A percentile compares a stretch with the other conserved stretches of the same genome.
phyloP scores from a whole-genome alignment of 495 filamentous ascomycete genomes.

The Penicillium psychrofluorescens region DNA sequence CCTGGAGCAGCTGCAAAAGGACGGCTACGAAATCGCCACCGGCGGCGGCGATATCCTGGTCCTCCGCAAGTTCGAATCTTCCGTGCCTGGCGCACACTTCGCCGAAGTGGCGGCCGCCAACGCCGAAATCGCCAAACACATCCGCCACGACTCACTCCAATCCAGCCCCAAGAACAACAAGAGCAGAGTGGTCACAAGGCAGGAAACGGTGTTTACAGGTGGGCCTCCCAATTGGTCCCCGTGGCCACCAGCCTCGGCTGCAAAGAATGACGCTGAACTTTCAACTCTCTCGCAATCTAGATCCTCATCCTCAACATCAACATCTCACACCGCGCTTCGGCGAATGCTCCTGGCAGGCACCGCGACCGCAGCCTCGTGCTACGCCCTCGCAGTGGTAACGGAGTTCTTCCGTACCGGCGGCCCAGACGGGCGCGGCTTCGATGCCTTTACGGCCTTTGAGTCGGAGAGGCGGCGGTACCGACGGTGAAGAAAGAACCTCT shows the following conservation, averaged over 20 bases:
- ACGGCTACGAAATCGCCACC: slow-evolving; percentile 69
- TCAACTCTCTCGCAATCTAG: not conserved
- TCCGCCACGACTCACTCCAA: slow-evolving; percentile 6
- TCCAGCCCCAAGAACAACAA: slow-evolving; percentile 16
- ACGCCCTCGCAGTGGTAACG: slow-evolving; percentile 59
- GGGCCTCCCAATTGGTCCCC: slow-evolving; percentile 21
- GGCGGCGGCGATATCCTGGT: slow-evolving; percentile 65
- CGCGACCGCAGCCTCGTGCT: slow-evolving; percentile 55
- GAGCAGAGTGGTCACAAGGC: slow-evolving; percentile 33
- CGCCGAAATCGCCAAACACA: slow-evolving; percentile 4
- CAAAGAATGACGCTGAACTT: too few relatives aligned
- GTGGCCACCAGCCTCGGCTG: slow-evolving; percentile 5
- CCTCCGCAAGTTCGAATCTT: slow-evolving; percentile 50
- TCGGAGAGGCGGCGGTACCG: slow-evolving; percentile 25
- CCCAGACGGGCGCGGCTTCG: slow-evolving; percentile 43
- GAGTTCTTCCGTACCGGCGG: slow-evolving; percentile 61
- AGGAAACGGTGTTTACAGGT: slow-evolving; percentile 50
- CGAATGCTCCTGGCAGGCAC: slow-evolving; percentile 49
- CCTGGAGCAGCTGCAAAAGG: slow-evolving; percentile 52
- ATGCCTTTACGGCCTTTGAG: slow-evolving; percentile 43
- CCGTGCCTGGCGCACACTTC: too few relatives aligned
- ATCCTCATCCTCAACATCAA: not conserved
- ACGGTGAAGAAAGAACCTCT: slow-evolving; percentile 1
- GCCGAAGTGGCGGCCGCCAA: not conserved
- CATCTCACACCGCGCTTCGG: slow-evolving; percentile 31